Evolutionary conservation across 1,284 basidiomycete genomes (phyloP), one percentile per base, ranked within the genome.

Genomic region (Xerocomus nothofagi): DNA sequence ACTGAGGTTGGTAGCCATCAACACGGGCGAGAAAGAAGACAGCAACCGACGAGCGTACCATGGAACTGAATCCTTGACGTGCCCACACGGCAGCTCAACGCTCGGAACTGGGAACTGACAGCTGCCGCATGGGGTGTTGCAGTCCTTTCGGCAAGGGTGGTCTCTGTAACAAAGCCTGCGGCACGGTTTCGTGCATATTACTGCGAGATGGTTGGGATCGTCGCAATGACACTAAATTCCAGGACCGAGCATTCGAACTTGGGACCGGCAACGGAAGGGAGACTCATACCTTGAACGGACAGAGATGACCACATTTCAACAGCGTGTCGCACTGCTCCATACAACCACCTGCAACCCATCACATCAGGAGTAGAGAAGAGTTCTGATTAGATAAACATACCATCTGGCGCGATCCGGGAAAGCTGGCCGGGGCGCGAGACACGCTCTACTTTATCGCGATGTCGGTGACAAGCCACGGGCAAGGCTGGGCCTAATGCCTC

Each of bases 291-390:
- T 81, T 81, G 52, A 75, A 84, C 0, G 78, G 79, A 60, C 87
- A 90, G 4, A 72, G 64, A 57, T 90, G 88, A 2, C 87, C 88
- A 58, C 88, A 90, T n/a, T 67, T 61, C n/a, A 87, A 68, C 27
- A 74, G 68, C n/a, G 68, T 66, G 24, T 77, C 74, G 53, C 87
- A 89, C 14, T 75, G 70, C 30, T 63, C 65, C 37, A 84, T 67
- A 63, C 87, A 90, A 2, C 87, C 86, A 39, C 85, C 86, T 80
- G 43, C 31, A 6, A 53, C 29, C 11, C 11, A 38, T 14, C 18
- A 40, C 39, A 23, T 12, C 8, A 26, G 6, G 5, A 10, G 3
- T 9, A 1, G 11, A 8, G 18, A 10, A 8, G 18, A 10, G 3
- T 0, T 15, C 4, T 9, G 8, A 39, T 23, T 6, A 37, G 2